Base-by-base conservation (phyloP, 2,329 filamentous ascomycete species). In the Botryotinia narcissicola region DNA sequence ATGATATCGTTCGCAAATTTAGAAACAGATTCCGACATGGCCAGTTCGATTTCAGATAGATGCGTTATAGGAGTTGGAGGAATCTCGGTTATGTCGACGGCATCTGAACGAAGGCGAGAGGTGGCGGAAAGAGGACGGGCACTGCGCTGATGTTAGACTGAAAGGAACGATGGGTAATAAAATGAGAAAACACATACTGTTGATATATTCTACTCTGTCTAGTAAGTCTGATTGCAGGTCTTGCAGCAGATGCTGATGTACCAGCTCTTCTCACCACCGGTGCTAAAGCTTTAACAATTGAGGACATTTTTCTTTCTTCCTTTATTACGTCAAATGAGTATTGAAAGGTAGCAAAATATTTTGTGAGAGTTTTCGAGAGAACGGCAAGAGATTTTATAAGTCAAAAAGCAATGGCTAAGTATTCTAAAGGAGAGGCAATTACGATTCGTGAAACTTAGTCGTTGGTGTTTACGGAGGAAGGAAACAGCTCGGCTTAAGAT, bases 11-110 rank as follows among this genome's bases (percentile, higher is more conserved):
- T 90, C 76, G 96, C 94, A 80, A 98, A 98, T 83, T 96, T 97
- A 79, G 90, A 90, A 7, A 99, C 95, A 1, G 92, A 88, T 73
- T 99, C 95, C 76, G 91, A 89, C 93, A 99, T 97, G 80, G 96
- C 89, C 22, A 88, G 81, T 84, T 99, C 96, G 74, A 93, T 91
- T 84, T 99, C 96, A 78, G 93, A 97, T 76, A 97, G 87, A 83
- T 97, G 94, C 61, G 92, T 92, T 84, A 99, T 97, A 70, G 96
- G 96, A 9, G 95, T 98, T 1, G 96, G 95, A 0, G 92, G 91
- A 77, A 98, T 88, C 66, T 93, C 90, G 75, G 91, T 87, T 79
- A 97, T 90, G 83, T 96, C 87, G 74, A 85, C 79, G 67, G 82
- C 80, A 75, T 87, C 37, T 77, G 86, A 85, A 77, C 85, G 87